These are phyloP conservation scores for Maudiozyma saulgeensis DNA, from an alignment of 805 yeast species.

Conservation along the genomic window DNA sequence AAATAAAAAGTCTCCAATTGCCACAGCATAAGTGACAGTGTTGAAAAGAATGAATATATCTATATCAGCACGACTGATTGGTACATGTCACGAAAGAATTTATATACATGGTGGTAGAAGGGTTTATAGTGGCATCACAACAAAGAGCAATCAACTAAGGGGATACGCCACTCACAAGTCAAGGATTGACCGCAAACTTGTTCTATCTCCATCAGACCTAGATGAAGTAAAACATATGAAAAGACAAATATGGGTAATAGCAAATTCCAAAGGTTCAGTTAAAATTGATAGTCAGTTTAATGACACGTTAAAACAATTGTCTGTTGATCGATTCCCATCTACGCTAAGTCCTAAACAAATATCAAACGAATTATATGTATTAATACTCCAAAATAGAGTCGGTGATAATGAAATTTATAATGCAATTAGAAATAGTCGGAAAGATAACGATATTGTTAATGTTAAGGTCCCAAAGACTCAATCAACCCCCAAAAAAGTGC, in stretches of 20 bases:
- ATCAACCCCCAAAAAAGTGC: neutral
- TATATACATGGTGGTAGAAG: too few species aligned
- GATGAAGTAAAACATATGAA: neutral
- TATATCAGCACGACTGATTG: too few species aligned
- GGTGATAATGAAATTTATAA: conserved; percentile 1
- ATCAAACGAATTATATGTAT: conserved; percentile 1
- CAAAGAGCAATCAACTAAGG: too few species aligned
- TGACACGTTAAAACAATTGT: neutral
- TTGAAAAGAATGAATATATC: too few species aligned
- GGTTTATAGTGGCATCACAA: too few species aligned
- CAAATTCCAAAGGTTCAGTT: neutral
- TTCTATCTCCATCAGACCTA: neutral
- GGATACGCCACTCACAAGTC: too few species aligned
- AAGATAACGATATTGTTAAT: neutral
- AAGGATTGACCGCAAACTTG: too few species aligned
- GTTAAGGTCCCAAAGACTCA: neutral
- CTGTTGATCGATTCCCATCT: neutral
- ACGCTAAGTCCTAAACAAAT: neutral
- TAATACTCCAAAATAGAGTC: neutral
- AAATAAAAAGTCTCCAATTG: too few species aligned
- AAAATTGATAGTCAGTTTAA: neutral
- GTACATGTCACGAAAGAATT: too few species aligned
- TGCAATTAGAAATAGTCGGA: neutral
- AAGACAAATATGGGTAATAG: neutral
- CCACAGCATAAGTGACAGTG: too few species aligned